phyloP scores from a whole-genome alignment of 2,329 filamentous ascomycete genomes.

The Botrytis fabae region DNA sequence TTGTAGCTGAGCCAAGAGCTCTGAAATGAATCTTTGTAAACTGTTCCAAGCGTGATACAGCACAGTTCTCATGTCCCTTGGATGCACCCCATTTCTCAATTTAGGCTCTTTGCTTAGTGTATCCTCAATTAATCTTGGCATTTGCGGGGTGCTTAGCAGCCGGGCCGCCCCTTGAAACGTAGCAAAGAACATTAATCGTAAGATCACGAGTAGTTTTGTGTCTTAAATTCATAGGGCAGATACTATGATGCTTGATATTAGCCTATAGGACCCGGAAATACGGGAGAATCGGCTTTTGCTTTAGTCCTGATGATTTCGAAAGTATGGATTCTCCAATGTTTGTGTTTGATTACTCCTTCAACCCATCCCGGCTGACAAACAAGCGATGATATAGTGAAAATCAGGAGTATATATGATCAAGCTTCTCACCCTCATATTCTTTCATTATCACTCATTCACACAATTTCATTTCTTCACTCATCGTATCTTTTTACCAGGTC shows the following conservation, averaged over 20 bases:
- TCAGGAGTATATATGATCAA: background rate
- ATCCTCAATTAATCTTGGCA: slow-evolving; percentile 2
- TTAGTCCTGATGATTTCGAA: background rate
- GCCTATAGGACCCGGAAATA: background rate
- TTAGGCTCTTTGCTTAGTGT: slow-evolving; percentile 6
- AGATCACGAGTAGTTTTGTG: background rate
- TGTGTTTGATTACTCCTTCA: slow-evolving; percentile 3
- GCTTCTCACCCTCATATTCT: background rate
- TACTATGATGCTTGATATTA: background rate
- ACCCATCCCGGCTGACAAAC: slow-evolving; percentile 1
- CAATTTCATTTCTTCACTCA: background rate
- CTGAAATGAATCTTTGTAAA: background rate
- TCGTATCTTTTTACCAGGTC: background rate
- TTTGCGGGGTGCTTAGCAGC: slow-evolving; percentile 12
- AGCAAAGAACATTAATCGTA: background rate
- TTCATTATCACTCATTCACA: background rate
- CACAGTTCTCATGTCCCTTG: background rate
- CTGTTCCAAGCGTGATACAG: background rate
- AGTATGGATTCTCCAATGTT: background rate
- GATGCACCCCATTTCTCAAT: background rate
- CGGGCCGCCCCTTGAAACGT: background rate
- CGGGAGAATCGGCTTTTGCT: background rate
- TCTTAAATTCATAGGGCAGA: background rate
- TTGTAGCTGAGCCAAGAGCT: background rate
- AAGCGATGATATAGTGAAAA: background rate